phyloP scores from a whole-genome alignment of 108 stramenopile species.

The Fragilaria radians region DNA sequence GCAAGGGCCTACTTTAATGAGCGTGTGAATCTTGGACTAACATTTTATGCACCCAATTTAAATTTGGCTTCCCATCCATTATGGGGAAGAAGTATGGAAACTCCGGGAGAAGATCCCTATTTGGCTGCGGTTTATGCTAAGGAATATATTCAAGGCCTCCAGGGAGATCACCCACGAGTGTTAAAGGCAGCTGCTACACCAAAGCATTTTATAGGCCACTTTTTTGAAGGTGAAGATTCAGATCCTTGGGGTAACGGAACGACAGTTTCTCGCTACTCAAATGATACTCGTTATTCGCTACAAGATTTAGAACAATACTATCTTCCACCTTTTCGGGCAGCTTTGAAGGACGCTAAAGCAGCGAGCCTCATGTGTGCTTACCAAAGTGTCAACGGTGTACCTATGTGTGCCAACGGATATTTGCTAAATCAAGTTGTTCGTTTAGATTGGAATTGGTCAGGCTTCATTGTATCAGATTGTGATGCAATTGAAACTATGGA shows the following conservation, averaged over 20 bases:
- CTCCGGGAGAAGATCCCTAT: slow-evolving; percentile 3
- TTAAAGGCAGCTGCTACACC: background rate
- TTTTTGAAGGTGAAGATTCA: background rate
- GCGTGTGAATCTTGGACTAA: background rate
- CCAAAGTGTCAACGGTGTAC: slow-evolving; percentile 70
- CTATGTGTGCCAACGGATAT: slow-evolving; percentile 46
- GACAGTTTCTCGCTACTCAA: background rate
- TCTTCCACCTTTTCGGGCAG: background rate
- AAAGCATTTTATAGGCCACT: background rate
- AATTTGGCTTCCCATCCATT: slow-evolving; percentile 2
- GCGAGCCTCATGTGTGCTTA: slow-evolving; percentile 55
- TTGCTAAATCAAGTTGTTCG: slow-evolving; percentile 34
- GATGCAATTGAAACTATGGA: slow-evolving; percentile 9
- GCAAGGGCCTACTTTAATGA: background rate
- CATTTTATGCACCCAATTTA: background rate
- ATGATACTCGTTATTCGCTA: background rate
- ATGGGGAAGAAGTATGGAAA: slow-evolving; percentile 1
- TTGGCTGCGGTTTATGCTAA: background rate
- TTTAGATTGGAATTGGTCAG: slow-evolving; percentile 43
- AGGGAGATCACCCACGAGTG: background rate
- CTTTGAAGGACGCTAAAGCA: background rate
- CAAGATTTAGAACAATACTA: background rate
- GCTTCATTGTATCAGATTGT: slow-evolving; percentile 70
- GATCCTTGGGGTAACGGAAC: background rate
- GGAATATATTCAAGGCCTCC: background rate